Evolutionary conservation across 352 stramenopile genomes (phyloP).

Genomic region (Stephanocyclus meneghinianus): DNA sequence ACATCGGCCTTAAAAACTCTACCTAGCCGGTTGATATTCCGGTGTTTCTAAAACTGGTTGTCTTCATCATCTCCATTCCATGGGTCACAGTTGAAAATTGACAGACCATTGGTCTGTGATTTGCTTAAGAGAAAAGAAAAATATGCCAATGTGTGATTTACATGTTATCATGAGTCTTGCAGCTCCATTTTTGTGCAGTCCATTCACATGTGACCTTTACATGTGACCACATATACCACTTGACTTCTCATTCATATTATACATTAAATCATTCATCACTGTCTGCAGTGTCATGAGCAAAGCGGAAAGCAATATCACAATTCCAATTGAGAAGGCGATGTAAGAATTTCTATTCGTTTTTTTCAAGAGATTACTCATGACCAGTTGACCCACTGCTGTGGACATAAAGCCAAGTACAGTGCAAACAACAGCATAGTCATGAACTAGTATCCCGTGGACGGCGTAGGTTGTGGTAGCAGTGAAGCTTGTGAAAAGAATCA

Average conservation of each 20-base stretch:
- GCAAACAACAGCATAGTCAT: slow-evolving; percentile 88
- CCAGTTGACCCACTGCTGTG: slow-evolving; percentile 88
- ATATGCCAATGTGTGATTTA: too few species aligned
- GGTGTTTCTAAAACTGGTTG: too few species aligned
- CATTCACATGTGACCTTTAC: slow-evolving; percentile 1
- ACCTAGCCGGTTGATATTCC: too few species aligned
- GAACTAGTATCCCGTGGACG: slow-evolving; percentile 90
- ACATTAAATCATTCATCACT: slow-evolving; percentile 56
- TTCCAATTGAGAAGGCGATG: slow-evolving; percentile 85
- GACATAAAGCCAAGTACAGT: slow-evolving; percentile 90
- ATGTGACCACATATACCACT: slow-evolving; percentile 20
- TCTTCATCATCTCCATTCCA: too few species aligned
- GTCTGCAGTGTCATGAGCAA: slow-evolving; percentile 85
- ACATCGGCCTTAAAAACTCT: too few species aligned
- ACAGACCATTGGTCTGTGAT: too few species aligned
- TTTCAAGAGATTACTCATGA: slow-evolving; percentile 88
- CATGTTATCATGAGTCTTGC: too few species aligned
- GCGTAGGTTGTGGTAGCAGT: slow-evolving; percentile 94
- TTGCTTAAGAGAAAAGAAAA: too few species aligned
- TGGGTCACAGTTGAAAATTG: too few species aligned
- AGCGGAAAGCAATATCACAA: slow-evolving; percentile 81
- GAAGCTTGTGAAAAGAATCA: slow-evolving; percentile 89
- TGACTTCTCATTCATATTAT: slow-evolving; percentile 15
- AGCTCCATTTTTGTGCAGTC: neutral
- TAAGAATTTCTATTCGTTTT: slow-evolving; percentile 80